Base-by-base conservation (phyloP, 192 early-diverging fungal species). In the Spinellus fusiger region DNA sequence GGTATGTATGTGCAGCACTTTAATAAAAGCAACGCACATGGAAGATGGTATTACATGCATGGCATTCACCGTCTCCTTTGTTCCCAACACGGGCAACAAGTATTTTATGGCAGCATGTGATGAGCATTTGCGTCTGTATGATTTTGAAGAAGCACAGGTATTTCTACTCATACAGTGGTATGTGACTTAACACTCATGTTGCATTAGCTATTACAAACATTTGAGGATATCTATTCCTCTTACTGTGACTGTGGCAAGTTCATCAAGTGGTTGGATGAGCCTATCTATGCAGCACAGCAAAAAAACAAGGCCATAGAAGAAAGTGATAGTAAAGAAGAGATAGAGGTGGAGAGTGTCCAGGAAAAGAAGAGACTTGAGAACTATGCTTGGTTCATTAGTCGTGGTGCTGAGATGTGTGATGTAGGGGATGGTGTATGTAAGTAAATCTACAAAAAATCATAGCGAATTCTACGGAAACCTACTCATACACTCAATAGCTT, bases 191-290 rank as follows among this genome's bases (percentile, higher is more conserved):
- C 54, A 7, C 15, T 37, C 38, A 27, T 59, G 15, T 49, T 25
- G 8, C n/a, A 9, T 59, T 64, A 84, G 82, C 54, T 84, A 50
- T 32, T 84, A 28, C 82, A 84, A 77, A 84, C 82, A 0, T 84
- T 84, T 52, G 77, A 76, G 53, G 75, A 84, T 38, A 80, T 93
- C 23, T 98, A 92, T 72, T 92, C 92, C 5, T 94, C 87, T 49
- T 98, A 96, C 73, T 98, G 95, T 76, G 94, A 96, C 69, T 96
- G 91, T 61, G 91, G 83, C 48, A 94, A 93, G 74, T 89, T 96
- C 59, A 87, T 96, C 44, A 73, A 85, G 51, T 81, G 76, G 54
- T 62, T 90, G 9, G 91, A 93, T 56, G 76, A 81, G 20, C 73
- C 75, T 15, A 57, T 58, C 2, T 63, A 65, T 32, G 51, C 54